Percentiles rank a stretch among this genome's conserved stretches.
phyloP scores from a whole-genome alignment of 805 yeast species.

The Lachancea quebecensis region DNA sequence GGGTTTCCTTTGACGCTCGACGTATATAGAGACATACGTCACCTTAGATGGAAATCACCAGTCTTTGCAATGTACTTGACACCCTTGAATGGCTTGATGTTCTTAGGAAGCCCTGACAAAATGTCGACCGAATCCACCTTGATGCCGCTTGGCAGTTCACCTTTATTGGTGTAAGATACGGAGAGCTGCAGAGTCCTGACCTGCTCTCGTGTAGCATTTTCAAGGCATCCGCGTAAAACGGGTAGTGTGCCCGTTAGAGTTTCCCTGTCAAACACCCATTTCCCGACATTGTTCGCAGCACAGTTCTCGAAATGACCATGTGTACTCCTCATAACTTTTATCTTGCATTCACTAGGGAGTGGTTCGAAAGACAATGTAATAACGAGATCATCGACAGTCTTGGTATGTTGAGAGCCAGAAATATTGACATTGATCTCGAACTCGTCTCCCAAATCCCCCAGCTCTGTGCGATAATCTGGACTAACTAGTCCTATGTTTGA shows the following conservation, averaged over 20 bases:
- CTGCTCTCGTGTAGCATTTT: conserved; percentile 12
- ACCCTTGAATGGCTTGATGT: conserved; percentile 75
- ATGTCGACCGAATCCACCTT: conserved; percentile 61
- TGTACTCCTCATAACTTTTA: conserved; percentile 58
- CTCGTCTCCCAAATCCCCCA: conserved; percentile 35
- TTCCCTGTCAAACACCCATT: conserved; percentile 61
- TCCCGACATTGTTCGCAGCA: conserved; percentile 41
- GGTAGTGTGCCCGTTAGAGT: conserved; percentile 62
- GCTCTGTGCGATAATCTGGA: conserved; percentile 26
- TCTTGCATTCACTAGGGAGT: conserved; percentile 24
- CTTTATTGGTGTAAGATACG: conserved; percentile 52
- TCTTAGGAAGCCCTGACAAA: conserved; percentile 40
- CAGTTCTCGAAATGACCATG: conserved; percentile 67
- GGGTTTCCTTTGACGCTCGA: not conserved
- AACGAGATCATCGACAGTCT: conserved; percentile 41
- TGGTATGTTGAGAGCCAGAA: conserved; percentile 37
- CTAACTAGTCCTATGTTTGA: conserved; percentile 23
- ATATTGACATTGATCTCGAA: conserved; percentile 33
- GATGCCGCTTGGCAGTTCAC: conserved; percentile 69
- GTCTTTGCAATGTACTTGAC: conserved; percentile 71
- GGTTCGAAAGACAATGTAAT: conserved; percentile 33
- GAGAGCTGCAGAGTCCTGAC: conserved; percentile 18
- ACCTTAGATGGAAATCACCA: conserved; percentile 33
- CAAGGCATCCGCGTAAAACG: conserved; percentile 54
- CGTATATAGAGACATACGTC: not conserved